Percentiles rank a stretch among this genome's conserved stretches.
Evolutionary conservation across 2,329 filamentous ascomycete species (phyloP).

Genomic region (Metarhizium brunneum): DNA sequence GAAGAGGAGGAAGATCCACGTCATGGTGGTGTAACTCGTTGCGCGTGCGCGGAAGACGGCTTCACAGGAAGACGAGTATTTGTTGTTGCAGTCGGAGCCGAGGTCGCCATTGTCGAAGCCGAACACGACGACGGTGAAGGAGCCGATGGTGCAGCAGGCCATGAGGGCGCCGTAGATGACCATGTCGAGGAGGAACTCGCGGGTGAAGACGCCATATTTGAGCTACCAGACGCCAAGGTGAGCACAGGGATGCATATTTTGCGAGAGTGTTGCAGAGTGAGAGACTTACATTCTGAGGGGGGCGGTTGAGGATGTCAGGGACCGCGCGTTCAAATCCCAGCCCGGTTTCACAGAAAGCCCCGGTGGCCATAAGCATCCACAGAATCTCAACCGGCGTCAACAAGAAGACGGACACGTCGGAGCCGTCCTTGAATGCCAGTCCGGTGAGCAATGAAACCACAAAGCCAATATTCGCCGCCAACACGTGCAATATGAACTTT

Average conservation of each 20-base stretch:
- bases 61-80: constrained; percentile 40
- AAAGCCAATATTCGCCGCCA: constrained; percentile 56
- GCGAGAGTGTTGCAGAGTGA: too few species aligned
- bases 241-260: not conserved
- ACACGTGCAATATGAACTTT: constrained; percentile 40
- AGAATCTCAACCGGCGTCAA: constrained; percentile 63
- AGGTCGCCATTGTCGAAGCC: constrained; percentile 45
- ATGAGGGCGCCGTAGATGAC: constrained; percentile 56
- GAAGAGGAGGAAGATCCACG: constrained; percentile 59
- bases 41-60: constrained; percentile 55
- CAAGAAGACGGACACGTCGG: constrained; percentile 58
- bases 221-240: constrained; percentile 13
- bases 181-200: constrained; percentile 54
- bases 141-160: constrained; percentile 45
- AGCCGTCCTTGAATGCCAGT: constrained; percentile 56
- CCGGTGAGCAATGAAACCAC: constrained; percentile 58
- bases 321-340: constrained; percentile 60
- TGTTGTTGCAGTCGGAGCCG: constrained; percentile 48
- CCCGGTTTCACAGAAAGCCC: constrained; percentile 61
- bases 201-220: constrained; percentile 50
- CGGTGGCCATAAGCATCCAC: constrained; percentile 68
- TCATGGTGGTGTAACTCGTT: constrained; percentile 57
- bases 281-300: constrained; percentile 47
- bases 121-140: constrained; percentile 51
- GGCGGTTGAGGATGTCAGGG: constrained; percentile 56